Base-by-base conservation (phyloP, 2,329 filamentous ascomycete genomes). In the Geosmithia putterillii region DNA sequence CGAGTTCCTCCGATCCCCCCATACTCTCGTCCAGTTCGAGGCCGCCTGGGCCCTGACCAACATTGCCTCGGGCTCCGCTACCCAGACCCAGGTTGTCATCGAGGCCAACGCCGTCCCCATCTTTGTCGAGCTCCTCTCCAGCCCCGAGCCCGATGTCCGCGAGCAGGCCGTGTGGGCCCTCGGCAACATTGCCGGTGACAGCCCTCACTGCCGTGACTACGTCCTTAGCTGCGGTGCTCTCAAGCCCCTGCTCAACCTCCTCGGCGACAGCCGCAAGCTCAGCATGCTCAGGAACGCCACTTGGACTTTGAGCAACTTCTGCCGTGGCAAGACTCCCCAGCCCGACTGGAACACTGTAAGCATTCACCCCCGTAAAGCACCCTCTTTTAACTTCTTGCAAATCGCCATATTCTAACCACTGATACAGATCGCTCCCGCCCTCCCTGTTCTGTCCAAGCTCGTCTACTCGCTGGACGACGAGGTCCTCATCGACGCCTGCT, bases 281-380 rank as follows among this genome's bases (percentile, higher is more conserved):
- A 96, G 89, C 76, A 98, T 98, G 92, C 81, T 98, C 42, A 79
- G 92, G 54, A 98, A 98, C 62, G 92, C 92, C 32, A 98, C 92
- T 20, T 98, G 92, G 92, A 98, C 92, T 38, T 72, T 98, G 45
- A 96, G 92, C 76, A 98, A 98, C 74, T 98, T 98, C 71, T 98
- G 92, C 72, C 87, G 92, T 73, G 92, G 92, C 68, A 98, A 98
- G 79, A 95, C 90, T 8, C 92, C 92, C 42, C 92, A 98, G 70
- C 92, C 92, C 40, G 92, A 98, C 62, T 98, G 92, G 92, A 79
- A 81, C 59, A 95, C 87, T 34, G 88, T 95, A 74, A 66, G 86
- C 74, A 38, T 38, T 36, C 28, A 34, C 19, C 4, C 4, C n/a
- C n/a, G n/a, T n/a, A n/a, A n/a, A n/a, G n/a, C n/a, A n/a, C 8